These are phyloP conservation scores for Ophiocordyceps camponoti-floridani DNA, from an alignment of 2,329 filamentous ascomycete genomes.

Conservation along the genomic window DNA sequence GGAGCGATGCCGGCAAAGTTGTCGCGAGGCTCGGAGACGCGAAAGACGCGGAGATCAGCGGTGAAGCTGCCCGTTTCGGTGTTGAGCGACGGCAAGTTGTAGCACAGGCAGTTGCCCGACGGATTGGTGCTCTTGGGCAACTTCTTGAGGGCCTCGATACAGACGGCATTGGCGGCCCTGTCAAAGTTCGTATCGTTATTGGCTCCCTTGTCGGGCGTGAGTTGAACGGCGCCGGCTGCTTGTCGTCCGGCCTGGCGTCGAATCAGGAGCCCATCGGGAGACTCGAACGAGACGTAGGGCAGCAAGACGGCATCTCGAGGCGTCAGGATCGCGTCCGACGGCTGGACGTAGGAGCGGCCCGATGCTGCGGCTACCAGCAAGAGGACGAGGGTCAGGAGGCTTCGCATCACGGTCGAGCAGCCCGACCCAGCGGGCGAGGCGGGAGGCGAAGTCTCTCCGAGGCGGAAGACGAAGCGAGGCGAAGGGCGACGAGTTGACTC, in stretches of 20 bases:
- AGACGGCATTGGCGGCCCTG: constrained; percentile 35
- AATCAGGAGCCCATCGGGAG: constrained; percentile 1
- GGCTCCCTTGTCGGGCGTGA: constrained; percentile 24
- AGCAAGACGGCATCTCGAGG: constrained; percentile 13
- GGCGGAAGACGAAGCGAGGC: too few species aligned
- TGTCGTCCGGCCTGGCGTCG: constrained; percentile 1
- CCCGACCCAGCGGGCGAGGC: not conserved
- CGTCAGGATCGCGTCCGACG: constrained; percentile 7
- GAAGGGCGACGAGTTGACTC: too few species aligned
- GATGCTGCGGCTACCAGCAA: constrained; percentile 1
- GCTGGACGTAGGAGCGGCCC: constrained; percentile 2
- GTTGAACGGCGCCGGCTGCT: constrained; percentile 8
- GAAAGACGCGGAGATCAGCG: constrained; percentile 60
- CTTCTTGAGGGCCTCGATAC: constrained; percentile 32
- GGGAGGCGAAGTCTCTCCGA: not conserved
- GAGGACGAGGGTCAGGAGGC: not conserved
- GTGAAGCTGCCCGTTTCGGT: constrained; percentile 51
- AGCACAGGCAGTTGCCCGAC: constrained; percentile 64
- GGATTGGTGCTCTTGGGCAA: constrained; percentile 49
- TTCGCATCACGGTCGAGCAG: not conserved
- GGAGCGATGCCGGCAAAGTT: constrained; percentile 32
- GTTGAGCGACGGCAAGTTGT: constrained; percentile 60
- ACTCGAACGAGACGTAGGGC: constrained; percentile 13
- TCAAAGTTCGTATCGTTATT: constrained; percentile 42
- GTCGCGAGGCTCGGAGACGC: constrained; percentile 41